These are phyloP conservation scores for Vaccinium vitisidaea DNA, from an alignment of 148 eudicot species.

Conservation along the genomic window DNA sequence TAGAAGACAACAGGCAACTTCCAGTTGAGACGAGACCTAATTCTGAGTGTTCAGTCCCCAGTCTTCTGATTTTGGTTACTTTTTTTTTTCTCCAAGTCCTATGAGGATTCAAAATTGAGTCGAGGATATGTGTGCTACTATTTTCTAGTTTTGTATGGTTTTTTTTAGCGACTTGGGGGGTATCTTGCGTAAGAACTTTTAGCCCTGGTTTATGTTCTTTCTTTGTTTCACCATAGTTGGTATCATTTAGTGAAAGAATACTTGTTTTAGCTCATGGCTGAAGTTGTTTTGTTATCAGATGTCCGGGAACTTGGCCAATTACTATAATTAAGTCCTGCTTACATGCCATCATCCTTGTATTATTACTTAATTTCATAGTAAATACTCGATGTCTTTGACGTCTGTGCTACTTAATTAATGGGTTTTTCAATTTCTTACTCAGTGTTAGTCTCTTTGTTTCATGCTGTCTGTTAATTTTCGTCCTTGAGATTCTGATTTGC, in stretches of 20 bases:
- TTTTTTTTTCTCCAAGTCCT: background rate
- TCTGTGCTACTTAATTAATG: background rate
- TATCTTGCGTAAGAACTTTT: background rate
- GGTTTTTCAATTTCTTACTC: background rate
- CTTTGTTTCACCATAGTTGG: background rate
- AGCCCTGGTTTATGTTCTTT: background rate
- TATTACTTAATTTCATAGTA: background rate
- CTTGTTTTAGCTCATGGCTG: background rate
- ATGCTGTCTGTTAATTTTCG: background rate
- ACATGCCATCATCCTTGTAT: background rate
- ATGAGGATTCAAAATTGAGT: background rate
- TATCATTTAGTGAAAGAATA: background rate
- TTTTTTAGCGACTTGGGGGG: background rate
- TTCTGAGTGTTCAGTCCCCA: background rate
- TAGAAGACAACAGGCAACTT: background rate
- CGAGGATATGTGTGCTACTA: background rate
- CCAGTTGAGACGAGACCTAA: background rate
- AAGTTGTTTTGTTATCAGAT: slow-evolving; percentile 2
- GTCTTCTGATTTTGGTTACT: background rate
- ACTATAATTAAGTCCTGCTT: background rate
- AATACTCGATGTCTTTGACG: background rate
- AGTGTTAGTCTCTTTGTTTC: background rate
- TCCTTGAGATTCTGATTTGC: background rate
- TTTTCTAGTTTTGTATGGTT: background rate
- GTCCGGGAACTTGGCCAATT: background rate